phyloP scores from a whole-genome alignment of 495 filamentous ascomycete species.

The Hypoxylon rickii region DNA sequence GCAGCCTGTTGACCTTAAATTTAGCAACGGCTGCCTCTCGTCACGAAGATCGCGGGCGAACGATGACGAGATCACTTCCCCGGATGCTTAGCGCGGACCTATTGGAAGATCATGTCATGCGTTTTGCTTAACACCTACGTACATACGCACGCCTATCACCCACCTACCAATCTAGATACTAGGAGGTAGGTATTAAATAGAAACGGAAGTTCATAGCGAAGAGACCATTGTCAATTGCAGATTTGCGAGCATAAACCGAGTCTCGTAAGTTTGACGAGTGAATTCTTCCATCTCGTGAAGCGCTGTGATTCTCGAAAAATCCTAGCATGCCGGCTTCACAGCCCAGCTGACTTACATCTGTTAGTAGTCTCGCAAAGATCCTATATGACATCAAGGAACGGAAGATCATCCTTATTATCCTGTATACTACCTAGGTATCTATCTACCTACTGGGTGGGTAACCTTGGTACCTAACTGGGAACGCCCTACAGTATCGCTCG shows the following conservation, averaged over 20 bases:
- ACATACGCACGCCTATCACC: no score
- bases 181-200: neutral
- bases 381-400: neutral
- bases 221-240: neutral
- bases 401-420: no score
- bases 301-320: no score
- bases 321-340: no score
- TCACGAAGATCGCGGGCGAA: constrained; percentile 48
- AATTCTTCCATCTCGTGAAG: no score
- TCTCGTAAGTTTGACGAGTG: constrained; percentile 16
- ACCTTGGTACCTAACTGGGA: no score
- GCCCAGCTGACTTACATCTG: no score
- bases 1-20: constrained; percentile 37
- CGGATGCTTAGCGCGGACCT: constrained; percentile 27
- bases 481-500: constrained; percentile 2
- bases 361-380: no score
- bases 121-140: neutral
- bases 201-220: constrained; percentile 22
- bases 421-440: no score
- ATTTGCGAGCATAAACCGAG: constrained; percentile 6
- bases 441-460: no score
- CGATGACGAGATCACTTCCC: constrained; percentile 46
- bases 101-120: constrained; percentile 34
- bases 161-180: no score
- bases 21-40: constrained; percentile 46